Evolutionary conservation across 768 basidiomycete species (phyloP).

Genomic region (Leucocoprinus leucothites): DNA sequence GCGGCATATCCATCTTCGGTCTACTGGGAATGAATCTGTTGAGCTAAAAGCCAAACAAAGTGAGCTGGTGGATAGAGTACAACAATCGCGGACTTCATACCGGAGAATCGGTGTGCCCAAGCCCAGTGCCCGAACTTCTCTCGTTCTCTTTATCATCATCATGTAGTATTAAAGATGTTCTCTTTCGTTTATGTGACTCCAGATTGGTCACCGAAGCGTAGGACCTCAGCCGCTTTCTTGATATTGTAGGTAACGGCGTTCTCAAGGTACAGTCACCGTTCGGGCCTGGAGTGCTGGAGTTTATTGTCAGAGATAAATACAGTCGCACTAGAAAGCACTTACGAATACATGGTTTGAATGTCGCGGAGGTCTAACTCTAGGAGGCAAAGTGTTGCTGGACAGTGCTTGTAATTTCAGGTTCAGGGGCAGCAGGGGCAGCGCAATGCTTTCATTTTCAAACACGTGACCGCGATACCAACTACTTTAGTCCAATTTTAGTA

Average conservation of each 20-base stretch:
- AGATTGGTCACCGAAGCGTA: slow-evolving; percentile 23
- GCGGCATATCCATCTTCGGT: slow-evolving; percentile 47
- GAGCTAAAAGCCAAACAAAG: slow-evolving; percentile 30
- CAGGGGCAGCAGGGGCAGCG: no score
- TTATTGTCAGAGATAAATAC: background rate
- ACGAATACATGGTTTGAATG: slow-evolving; percentile 6
- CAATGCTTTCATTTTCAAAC: background rate
- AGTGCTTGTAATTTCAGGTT: no score
- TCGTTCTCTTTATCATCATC: slow-evolving; percentile 16
- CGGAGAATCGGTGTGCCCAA: slow-evolving; percentile 13
- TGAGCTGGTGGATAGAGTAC: background rate
- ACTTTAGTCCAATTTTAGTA: no score
- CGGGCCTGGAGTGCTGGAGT: background rate
- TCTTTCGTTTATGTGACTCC: slow-evolving; percentile 21
- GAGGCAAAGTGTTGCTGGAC: no score
- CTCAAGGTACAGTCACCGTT: background rate
- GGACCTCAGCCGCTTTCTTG: slow-evolving; percentile 5
- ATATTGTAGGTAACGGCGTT: slow-evolving; percentile 4
- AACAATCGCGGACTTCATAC: slow-evolving; percentile 7
- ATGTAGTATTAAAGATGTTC: slow-evolving; percentile 17
- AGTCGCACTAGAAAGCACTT: background rate
- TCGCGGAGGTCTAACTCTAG: background rate
- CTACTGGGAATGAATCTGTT: slow-evolving; percentile 61
- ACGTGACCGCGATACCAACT: slow-evolving; percentile 3
- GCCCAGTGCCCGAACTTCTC: slow-evolving; percentile 1